A percentile compares a stretch with the other conserved stretches of the same genome.
phyloP scores from a whole-genome alignment of 2,329 filamentous ascomycete species.

The Diaporthe sp. region DNA sequence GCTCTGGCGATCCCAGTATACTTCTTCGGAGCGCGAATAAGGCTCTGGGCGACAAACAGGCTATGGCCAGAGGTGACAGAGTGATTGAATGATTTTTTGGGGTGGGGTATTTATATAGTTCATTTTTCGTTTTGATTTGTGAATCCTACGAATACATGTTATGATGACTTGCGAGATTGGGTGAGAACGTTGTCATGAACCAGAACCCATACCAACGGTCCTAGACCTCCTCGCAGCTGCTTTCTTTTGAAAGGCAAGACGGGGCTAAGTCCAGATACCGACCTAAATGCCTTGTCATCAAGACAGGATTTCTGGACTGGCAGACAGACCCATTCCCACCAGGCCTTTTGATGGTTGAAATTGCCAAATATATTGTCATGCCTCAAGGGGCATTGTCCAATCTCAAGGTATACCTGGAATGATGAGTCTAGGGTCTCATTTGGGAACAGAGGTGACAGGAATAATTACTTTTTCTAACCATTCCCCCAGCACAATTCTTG shows the following conservation, averaged over 20 bases:
- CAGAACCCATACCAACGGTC: too few species aligned
- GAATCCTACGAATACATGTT: background rate
- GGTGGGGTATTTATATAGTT: background rate
- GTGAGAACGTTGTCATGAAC: background rate
- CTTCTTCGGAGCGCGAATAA: background rate
- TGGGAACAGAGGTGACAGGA: too few species aligned
- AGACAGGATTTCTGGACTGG: too few species aligned
- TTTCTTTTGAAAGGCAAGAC: background rate
- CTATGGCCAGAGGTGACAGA: background rate
- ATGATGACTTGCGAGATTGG: background rate
- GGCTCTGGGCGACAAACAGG: background rate
- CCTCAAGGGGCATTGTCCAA: too few species aligned
- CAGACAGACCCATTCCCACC: too few species aligned
- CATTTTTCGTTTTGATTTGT: background rate
- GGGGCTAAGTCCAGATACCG: background rate
- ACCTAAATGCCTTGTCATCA: background rate
- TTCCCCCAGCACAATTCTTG: accelerated
- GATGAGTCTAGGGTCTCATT: too few species aligned
- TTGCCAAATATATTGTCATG: too few species aligned
- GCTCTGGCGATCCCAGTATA: background rate
- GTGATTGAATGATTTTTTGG: background rate
- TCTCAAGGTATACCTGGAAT: too few species aligned
- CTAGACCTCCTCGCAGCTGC: background rate
- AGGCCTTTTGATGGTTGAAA: too few species aligned
- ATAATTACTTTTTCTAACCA: accelerated